Percentiles rank a stretch among this genome's conserved stretches.
phyloP scores from a whole-genome alignment of 176 grass and related monocot genomes.

The Aegilops longissima region DNA sequence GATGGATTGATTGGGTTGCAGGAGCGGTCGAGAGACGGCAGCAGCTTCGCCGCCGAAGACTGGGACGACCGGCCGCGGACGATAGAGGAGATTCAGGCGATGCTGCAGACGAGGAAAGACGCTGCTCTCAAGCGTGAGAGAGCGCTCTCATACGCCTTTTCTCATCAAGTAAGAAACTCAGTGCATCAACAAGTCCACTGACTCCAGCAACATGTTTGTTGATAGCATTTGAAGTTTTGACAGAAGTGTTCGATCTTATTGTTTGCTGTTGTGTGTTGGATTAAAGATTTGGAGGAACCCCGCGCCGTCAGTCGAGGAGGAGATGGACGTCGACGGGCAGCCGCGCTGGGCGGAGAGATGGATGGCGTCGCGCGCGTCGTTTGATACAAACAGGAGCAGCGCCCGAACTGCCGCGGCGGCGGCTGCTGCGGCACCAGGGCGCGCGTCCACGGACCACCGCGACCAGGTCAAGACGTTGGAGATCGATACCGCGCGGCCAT shows the following conservation, averaged over 20 bases:
- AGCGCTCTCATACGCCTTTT: constrained; percentile 89
- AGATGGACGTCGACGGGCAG: constrained; percentile 51
- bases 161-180: constrained; percentile 56
- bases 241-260: background rate
- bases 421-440: constrained; percentile 1
- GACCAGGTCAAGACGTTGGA: constrained; percentile 84
- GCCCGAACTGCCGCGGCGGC: background rate
- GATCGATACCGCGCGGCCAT: constrained; percentile 76
- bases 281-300: constrained; percentile 76
- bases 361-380: constrained; percentile 83
- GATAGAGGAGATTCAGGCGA: constrained; percentile 90
- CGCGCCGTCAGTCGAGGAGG: constrained; percentile 52
- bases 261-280: background rate
- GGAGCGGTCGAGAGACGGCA: constrained; percentile 82
- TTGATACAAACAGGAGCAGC: constrained; percentile 72
- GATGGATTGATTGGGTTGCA: background rate
- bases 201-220: background rate
- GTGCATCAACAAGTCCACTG: background rate
- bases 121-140: constrained; percentile 84
- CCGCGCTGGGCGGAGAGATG: constrained; percentile 79
- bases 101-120: constrained; percentile 80
- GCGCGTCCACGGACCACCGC: constrained; percentile 66
- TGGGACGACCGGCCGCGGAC: constrained; percentile 86
- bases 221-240: too few species aligned
- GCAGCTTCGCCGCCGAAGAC: constrained; percentile 80